Conservation (phyloP, 805 yeast species). For the Yarrowia osloensis region DNA sequence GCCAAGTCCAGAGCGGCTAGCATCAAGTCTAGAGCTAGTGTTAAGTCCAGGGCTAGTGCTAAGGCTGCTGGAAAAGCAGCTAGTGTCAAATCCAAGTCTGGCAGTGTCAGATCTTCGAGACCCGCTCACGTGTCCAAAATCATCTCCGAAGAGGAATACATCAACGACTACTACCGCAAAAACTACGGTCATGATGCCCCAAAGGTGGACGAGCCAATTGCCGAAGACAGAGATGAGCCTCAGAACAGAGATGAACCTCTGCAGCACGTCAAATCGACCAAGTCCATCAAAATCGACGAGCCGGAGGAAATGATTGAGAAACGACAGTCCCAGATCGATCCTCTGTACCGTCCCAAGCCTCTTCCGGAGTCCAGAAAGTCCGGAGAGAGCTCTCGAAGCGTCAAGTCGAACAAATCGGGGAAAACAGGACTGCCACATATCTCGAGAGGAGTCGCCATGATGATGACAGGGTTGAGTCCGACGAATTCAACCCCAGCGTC, state of each 20-base stretch:
- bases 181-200: not conserved
- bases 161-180: not conserved
- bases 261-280: not conserved
- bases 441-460: not conserved
- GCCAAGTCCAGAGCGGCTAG: too few species aligned
- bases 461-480: conserved; percentile 15
- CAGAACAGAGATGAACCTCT: too few species aligned
- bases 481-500: not conserved
- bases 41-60: not conserved
- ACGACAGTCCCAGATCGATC: not conserved
- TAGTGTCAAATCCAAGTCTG: not conserved
- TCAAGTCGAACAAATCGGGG: not conserved
- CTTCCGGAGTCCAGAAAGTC: not conserved
- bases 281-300: conserved; percentile 8
- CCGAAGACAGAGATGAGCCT: not conserved
- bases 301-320: not conserved
- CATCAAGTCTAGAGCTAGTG: not conserved
- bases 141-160: not conserved
- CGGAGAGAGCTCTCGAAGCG: not conserved
- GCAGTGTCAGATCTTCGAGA: not conserved
- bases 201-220: not conserved
- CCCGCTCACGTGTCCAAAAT: not conserved
- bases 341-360: not conserved
- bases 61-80: too few species aligned
- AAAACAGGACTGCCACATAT: not conserved